Evolutionary conservation across 257 asterid genomes (phyloP).

Genomic region (Henckelia pumila): DNA sequence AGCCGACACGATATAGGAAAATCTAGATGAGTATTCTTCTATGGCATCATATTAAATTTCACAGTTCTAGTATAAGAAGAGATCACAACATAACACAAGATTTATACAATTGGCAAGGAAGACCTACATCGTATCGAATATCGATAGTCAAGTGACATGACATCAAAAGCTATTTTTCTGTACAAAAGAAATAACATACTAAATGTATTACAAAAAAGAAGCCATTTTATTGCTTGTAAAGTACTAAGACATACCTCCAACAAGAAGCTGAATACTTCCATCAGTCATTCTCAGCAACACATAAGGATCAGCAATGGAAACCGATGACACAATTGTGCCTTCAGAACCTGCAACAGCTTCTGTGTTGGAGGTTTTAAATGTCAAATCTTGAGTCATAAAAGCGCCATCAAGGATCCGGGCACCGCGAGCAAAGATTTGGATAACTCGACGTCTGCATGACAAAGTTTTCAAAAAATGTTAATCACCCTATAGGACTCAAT

Average conservation of each 20-base stretch:
- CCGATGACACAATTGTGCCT: conserved; percentile 61
- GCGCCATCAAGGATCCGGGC: conserved; percentile 97
- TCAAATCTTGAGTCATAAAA: conserved; percentile 94
- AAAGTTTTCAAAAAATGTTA: conserved; percentile 22
- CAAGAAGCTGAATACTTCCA: conserved; percentile 93
- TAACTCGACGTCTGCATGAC: conserved; percentile 77
- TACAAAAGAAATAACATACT: conserved; percentile 14
- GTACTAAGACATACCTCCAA: conserved; percentile 63
- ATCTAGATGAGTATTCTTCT: too few species aligned
- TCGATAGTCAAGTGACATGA: too few species aligned
- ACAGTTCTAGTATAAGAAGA: too few species aligned
- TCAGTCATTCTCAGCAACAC: conserved; percentile 88
- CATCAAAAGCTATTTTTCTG: too few species aligned
- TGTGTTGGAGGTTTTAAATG: conserved; percentile 64
- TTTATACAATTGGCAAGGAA: too few species aligned
- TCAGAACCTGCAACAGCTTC: conserved; percentile 73
- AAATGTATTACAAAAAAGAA: too few species aligned
- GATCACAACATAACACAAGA: too few species aligned
- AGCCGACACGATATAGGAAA: too few species aligned
- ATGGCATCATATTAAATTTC: too few species aligned
- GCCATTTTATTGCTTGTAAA: not conserved
- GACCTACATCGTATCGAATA: too few species aligned
- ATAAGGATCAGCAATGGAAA: conserved; percentile 94
- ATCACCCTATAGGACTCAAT: conserved; percentile 21
- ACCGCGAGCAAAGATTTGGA: conserved; percentile 89